Percentiles rank a stretch among this genome's conserved stretches.
These are phyloP conservation scores for Brassica hybrid DNA, from an alignment of 441 rosid species.

Conservation along the genomic window DNA sequence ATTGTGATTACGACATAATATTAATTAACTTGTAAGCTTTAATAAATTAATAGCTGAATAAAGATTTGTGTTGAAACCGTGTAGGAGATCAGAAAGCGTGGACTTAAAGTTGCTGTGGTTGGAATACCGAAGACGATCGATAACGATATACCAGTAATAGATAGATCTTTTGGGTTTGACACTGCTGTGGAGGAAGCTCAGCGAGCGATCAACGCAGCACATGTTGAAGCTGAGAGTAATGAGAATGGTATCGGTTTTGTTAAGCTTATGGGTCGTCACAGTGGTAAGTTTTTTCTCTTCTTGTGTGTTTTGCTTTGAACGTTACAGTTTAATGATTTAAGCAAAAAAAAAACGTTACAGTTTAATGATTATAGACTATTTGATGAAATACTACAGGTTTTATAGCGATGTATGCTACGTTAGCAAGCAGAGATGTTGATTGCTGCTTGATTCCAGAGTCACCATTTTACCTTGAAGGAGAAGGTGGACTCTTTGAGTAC, in stretches of 20 bases:
- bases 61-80: not conserved
- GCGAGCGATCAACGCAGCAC: conserved; percentile 64
- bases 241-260: conserved; percentile 66
- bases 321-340: not conserved
- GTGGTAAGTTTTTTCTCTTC: conserved; percentile 50
- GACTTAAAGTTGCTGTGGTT: conserved; percentile 9
- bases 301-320: not conserved
- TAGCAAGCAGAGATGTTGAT: conserved; percentile 85
- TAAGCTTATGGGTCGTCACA: conserved; percentile 78
- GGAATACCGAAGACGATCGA: not conserved
- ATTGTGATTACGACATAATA: not conserved
- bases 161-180: conserved; percentile 12
- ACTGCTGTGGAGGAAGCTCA: conserved; percentile 58
- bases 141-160: conserved; percentile 7
- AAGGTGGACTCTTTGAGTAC: conserved; percentile 74
- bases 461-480: conserved; percentile 79
- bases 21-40: not conserved
- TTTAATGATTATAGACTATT: too few relatives aligned
- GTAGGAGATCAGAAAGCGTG: not conserved
- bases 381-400: conserved; percentile 45
- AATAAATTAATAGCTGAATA: not conserved
- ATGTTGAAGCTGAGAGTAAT: conserved; percentile 61
- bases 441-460: conserved; percentile 87
- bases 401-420: conserved; percentile 42
- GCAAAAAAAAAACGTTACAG: too few relatives aligned